phyloP scores from a whole-genome alignment of 106 monocot genomes.

The Triglochin maritima region DNA sequence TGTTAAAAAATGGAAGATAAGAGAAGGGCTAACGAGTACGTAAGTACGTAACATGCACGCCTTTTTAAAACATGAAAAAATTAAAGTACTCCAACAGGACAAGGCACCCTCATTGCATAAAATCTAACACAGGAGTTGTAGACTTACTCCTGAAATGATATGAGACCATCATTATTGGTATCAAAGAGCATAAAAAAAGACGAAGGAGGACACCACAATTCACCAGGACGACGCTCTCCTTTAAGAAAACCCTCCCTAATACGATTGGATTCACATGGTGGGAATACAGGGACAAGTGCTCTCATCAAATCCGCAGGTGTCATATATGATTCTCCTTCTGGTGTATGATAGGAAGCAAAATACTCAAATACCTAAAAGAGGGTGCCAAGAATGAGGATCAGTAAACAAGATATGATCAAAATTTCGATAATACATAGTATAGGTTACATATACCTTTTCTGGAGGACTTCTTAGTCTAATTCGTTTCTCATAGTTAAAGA shows the following conservation, averaged over 20 bases:
- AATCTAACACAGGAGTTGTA: no score
- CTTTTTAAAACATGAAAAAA: no score
- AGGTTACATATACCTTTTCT: conserved; percentile 53
- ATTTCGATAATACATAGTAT: not conserved
- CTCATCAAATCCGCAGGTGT: conserved; percentile 86
- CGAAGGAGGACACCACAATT: conserved; percentile 67
- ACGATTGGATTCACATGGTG: conserved; percentile 74
- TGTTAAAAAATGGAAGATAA: conserved; percentile 1
- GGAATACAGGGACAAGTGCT: conserved; percentile 91
- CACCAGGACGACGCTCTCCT: conserved; percentile 67
- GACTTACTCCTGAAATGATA: conserved; percentile 88
- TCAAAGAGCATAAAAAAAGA: conserved; percentile 91
- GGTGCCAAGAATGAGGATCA: not conserved
- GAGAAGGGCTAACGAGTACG: no score
- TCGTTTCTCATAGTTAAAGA: conserved; percentile 98
- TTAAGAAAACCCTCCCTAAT: conserved; percentile 72
- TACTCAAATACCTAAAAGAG: conserved; percentile 76
- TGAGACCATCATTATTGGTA: conserved; percentile 84
- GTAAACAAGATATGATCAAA: not conserved
- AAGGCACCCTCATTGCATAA: no score
- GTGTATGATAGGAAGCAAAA: conserved; percentile 62
- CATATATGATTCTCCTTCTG: conserved; percentile 73
- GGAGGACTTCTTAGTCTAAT: conserved; percentile 72
- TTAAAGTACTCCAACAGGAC: no score
- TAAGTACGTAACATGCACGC: no score